These are phyloP conservation scores for Pestalotiopsis sp. DNA, from an alignment of 2,329 filamentous ascomycete genomes.

Conservation along the genomic window DNA sequence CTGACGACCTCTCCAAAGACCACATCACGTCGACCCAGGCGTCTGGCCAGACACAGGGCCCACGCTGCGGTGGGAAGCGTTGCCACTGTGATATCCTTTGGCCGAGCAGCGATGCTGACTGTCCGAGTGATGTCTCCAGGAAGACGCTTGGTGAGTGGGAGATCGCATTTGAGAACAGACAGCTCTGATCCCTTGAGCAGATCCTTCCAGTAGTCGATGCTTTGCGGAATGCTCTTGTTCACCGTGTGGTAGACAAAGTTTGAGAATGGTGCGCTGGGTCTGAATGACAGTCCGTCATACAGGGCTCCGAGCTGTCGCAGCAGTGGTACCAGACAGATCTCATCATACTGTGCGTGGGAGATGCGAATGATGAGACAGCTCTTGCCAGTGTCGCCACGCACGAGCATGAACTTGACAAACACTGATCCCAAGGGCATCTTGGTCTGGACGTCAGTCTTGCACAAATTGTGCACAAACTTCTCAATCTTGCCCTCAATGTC, in stretches of 20 bases:
- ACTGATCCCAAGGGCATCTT: conserved; percentile 59
- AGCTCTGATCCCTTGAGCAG: conserved; percentile 59
- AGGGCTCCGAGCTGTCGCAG: conserved; percentile 61
- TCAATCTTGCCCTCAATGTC: conserved; percentile 53
- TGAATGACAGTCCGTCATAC: conserved; percentile 36
- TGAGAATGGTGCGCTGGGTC: conserved; percentile 44
- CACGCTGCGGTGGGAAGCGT: conserved; percentile 69
- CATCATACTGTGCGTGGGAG: conserved; percentile 71
- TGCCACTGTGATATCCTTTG: conserved; percentile 60
- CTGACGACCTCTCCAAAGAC: conserved; percentile 68
- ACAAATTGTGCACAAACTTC: conserved; percentile 54
- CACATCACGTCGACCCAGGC: conserved; percentile 55
- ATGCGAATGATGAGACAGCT: conserved; percentile 60
- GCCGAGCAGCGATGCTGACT: conserved; percentile 47
- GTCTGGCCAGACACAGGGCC: conserved; percentile 62
- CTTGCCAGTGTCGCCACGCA: conserved; percentile 38
- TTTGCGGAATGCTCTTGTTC: conserved; percentile 43
- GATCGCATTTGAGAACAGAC: conserved; percentile 41
- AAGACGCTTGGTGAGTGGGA: conserved; percentile 35
- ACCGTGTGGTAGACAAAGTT: conserved; percentile 46
- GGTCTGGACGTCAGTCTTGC: conserved; percentile 56
- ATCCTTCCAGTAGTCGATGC: conserved; percentile 62
- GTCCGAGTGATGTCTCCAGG: conserved; percentile 45
- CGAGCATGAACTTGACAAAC: conserved; percentile 61
- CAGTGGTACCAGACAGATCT: conserved; percentile 65